Percentiles rank a stretch among this genome's conserved stretches.
Evolutionary conservation across 1,139 yeast genomes (phyloP).

Genomic region (Ogataea hybrid): DNA sequence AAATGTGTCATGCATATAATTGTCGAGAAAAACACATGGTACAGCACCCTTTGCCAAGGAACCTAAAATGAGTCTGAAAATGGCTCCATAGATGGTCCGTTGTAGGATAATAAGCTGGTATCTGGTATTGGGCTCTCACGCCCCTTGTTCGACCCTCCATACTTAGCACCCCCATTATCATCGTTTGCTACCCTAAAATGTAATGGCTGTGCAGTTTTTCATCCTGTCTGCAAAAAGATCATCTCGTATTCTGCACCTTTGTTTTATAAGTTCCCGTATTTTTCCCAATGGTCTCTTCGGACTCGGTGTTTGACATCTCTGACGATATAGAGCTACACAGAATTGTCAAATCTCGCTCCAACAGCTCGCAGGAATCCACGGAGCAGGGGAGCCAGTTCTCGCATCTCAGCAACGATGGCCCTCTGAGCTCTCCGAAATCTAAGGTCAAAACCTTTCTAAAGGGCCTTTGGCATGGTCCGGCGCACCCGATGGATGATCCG

Average conservation of each 20-base stretch:
- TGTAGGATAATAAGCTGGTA: too few species aligned
- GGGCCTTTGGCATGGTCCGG: conserved; percentile 53
- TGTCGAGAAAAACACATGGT: conserved; percentile 1
- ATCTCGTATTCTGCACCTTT: conserved; percentile 1
- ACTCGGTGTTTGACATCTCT: conserved; percentile 1
- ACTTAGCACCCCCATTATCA: background rate
- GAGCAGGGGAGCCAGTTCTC: conserved; percentile 4
- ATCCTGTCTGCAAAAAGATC: background rate
- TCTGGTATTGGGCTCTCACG: background rate
- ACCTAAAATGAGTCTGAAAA: too few species aligned
- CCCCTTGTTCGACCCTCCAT: background rate
- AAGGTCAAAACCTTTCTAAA: conserved; percentile 10
- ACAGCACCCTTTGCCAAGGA: background rate
- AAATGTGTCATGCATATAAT: background rate
- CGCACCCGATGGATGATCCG: conserved; percentile 44
- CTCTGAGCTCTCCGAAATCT: background rate
- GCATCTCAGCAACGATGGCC: conserved; percentile 1
- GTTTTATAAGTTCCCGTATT: background rate
- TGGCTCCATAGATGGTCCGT: too few species aligned
- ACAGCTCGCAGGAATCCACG: conserved; percentile 6
- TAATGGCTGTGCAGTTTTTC: conserved; percentile 3
- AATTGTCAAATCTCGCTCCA: conserved; percentile 5
- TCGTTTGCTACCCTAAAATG: background rate
- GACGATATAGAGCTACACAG: conserved; percentile 8
- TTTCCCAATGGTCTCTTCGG: background rate